These are phyloP conservation scores for Xylaria sp. DNA, from an alignment of 2,329 filamentous ascomycete species.

Conservation along the genomic window DNA sequence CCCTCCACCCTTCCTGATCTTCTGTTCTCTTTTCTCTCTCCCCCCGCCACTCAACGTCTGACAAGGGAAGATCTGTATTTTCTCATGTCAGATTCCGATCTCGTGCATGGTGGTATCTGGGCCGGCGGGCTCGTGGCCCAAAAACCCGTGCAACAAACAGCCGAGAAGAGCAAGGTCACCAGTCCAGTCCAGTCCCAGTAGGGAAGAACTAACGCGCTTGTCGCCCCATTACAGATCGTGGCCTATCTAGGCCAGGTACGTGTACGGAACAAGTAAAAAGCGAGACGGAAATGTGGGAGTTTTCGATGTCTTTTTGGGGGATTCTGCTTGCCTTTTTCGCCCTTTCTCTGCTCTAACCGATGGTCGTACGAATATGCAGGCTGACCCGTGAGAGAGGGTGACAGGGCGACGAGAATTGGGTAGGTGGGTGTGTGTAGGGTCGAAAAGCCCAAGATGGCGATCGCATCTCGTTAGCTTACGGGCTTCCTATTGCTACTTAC, in stretches of 20 bases:
- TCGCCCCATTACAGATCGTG: too few relatives aligned
- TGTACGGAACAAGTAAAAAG: background rate
- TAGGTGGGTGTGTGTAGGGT: background rate
- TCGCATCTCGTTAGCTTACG: background rate
- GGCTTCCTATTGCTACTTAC: background rate
- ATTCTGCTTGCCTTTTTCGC: background rate
- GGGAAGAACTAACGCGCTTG: too few relatives aligned
- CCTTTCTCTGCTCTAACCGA: background rate
- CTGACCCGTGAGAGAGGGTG: background rate
- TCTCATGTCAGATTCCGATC: conserved; percentile 26
- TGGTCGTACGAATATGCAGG: background rate
- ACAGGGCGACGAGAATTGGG: background rate
- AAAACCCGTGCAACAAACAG: conserved; percentile 13
- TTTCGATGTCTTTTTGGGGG: too few relatives aligned
- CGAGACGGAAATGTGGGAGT: too few relatives aligned
- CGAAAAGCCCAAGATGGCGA: background rate
- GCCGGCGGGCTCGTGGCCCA: conserved; percentile 15
- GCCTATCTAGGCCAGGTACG: background rate
- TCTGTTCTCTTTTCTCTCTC: background rate
- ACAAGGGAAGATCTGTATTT: conserved; percentile 23
- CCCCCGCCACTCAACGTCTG: conserved; percentile 12
- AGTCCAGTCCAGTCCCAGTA: too few relatives aligned
- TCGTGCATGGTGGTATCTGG: conserved; percentile 21
- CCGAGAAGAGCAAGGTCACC: background rate
- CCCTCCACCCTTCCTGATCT: background rate